Evolutionary conservation across 208 protist species (phyloP).

Genomic region (Trypanosoma congolense): DNA sequence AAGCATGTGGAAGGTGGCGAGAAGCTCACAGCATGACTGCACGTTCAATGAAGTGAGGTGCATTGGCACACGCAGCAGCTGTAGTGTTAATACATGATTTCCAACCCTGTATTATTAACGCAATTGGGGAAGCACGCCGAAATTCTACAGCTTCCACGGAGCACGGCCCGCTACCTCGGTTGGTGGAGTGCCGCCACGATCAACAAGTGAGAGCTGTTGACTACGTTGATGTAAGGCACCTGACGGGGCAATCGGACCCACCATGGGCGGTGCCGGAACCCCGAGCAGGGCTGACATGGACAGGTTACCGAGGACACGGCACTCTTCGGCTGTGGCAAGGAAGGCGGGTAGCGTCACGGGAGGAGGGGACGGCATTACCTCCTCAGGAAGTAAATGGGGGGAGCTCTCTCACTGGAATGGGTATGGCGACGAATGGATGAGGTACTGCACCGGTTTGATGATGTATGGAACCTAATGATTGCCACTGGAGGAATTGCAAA

Average conservation of each 20-base stretch:
- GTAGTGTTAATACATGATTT: constrained; percentile 1
- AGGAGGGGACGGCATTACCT: not conserved
- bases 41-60: constrained; percentile 4
- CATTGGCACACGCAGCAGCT: constrained; percentile 1
- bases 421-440: not conserved
- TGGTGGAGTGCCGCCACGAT: constrained; percentile 2
- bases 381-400: constrained; percentile 4
- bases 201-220: not conserved
- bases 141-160: constrained; percentile 1
- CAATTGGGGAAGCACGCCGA: constrained; percentile 8
- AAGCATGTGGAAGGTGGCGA: not conserved
- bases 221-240: constrained; percentile 3
- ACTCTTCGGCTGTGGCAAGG: not conserved
- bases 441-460: constrained; percentile 1
- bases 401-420: not conserved
- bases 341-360: not conserved
- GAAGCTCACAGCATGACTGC: not conserved
- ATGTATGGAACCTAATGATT: constrained; percentile 5
- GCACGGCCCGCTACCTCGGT: constrained; percentile 5
- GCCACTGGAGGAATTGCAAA: not conserved
- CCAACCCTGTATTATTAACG: not conserved
- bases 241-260: not conserved
- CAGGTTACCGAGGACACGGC: constrained; percentile 2
- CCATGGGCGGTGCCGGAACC: not conserved
- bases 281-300: not conserved